Evolutionary conservation across 495 filamentous ascomycete genomes (phyloP).

Genomic region (Amniculicola lignicola): DNA sequence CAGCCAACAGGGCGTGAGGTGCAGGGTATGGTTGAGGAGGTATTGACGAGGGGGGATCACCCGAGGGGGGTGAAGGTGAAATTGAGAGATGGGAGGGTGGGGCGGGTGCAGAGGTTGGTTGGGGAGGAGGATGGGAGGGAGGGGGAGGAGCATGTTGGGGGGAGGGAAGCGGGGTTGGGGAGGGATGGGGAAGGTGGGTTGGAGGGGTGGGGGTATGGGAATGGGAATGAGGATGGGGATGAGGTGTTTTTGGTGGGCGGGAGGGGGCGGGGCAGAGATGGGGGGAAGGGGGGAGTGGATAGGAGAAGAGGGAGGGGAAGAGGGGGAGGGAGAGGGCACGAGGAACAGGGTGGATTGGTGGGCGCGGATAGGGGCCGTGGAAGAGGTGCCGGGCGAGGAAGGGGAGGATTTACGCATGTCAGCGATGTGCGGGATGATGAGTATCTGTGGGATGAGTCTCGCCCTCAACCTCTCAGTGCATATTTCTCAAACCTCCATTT

Average conservation of each 20-base stretch:
- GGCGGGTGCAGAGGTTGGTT: slow-evolving; percentile 60
- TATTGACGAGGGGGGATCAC: slow-evolving; percentile 68
- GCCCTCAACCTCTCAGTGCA: slow-evolving; percentile 23
- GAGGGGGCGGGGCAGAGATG: too few relatives aligned
- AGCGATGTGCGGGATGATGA: slow-evolving; percentile 26
- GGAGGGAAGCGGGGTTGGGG: slow-evolving; percentile 27
- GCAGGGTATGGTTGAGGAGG: slow-evolving; percentile 55
- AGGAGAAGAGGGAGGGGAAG: background rate
- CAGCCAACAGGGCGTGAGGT: slow-evolving; percentile 68
- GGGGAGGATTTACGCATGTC: slow-evolving; percentile 14
- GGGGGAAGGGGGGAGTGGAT: background rate
- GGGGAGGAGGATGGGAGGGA: slow-evolving; percentile 26
- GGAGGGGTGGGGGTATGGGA: background rate
- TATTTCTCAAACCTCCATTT: slow-evolving; percentile 20
- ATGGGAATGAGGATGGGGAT: background rate
- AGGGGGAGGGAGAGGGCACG: background rate
- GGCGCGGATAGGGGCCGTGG: background rate
- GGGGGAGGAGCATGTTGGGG: slow-evolving; percentile 25
- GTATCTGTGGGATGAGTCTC: slow-evolving; percentile 20
- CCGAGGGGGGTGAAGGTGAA: slow-evolving; percentile 76
- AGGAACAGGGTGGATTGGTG: too few relatives aligned
- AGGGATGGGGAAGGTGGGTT: slow-evolving; percentile 20
- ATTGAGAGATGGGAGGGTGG: slow-evolving; percentile 62
- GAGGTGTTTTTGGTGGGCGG: too few relatives aligned
- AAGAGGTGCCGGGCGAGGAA: background rate